These are phyloP conservation scores for Saturnispora saitoi DNA, from an alignment of 805 yeast species.

Conservation along the genomic window DNA sequence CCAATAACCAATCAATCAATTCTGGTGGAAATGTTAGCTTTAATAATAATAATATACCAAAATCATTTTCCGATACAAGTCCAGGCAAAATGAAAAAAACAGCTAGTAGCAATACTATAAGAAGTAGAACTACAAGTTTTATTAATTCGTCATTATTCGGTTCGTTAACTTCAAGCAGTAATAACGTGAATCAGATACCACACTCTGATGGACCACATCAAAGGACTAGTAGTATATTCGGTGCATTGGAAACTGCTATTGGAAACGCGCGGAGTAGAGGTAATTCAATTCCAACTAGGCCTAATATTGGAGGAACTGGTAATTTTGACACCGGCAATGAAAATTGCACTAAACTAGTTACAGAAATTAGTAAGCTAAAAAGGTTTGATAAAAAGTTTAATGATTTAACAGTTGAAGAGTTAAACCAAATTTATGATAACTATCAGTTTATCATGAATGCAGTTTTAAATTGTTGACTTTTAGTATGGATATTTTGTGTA, in stretches of 20 bases:
- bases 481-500: neutral
- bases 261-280: slow-evolving; percentile 29
- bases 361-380: slow-evolving; percentile 8
- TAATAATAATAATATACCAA: neutral
- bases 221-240: slow-evolving; percentile 13
- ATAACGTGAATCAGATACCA: neutral
- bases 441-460: slow-evolving; percentile 20
- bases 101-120: slow-evolving; percentile 11
- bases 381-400: slow-evolving; percentile 23
- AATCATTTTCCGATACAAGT: neutral
- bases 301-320: neutral
- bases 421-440: slow-evolving; percentile 22
- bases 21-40: neutral
- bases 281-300: slow-evolving; percentile 13
- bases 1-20: slow-evolving; percentile 1
- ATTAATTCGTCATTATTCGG: slow-evolving; percentile 21
- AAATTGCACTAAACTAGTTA: neutral
- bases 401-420: slow-evolving; percentile 23
- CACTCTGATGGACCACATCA: neutral
- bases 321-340: slow-evolving; percentile 10
- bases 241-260: slow-evolving; percentile 28
- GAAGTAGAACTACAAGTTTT: slow-evolving; percentile 29
- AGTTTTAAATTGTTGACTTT: neutral
- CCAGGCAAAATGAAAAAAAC: slow-evolving; percentile 1
- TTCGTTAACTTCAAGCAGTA: slow-evolving; percentile 5